phyloP scores from a whole-genome alignment of 2,329 filamentous ascomycete genomes.

The Hypoxylon sp. region DNA sequence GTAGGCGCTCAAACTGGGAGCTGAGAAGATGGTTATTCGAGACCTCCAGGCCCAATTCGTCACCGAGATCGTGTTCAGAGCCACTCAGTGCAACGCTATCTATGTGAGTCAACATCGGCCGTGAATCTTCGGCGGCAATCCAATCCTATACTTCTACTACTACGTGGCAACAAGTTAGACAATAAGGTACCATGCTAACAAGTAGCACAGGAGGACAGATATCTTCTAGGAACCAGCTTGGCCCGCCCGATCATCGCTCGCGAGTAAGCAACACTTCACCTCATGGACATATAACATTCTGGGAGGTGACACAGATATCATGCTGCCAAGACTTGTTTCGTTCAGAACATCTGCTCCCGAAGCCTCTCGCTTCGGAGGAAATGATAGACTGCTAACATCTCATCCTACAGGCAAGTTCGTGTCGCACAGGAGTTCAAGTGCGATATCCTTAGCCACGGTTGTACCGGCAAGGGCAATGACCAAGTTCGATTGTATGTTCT shows the following conservation, averaged over 20 bases:
- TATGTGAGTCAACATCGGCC: constrained; percentile 52
- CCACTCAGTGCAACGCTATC: constrained; percentile 75
- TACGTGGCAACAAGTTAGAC: neutral
- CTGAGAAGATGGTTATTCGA: constrained; percentile 67
- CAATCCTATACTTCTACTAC: neutral
- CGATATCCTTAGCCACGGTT: constrained; percentile 47
- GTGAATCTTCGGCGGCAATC: neutral
- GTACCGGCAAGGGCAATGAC: constrained; percentile 35
- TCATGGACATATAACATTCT: neutral
- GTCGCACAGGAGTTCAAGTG: constrained; percentile 50
- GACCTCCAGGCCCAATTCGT: constrained; percentile 80
- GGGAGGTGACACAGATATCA: neutral
- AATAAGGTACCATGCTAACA: neutral
- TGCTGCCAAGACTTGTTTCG: neutral
- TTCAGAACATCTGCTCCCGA: neutral
- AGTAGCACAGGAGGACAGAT: constrained; percentile 29
- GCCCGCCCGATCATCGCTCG: constrained; percentile 70
- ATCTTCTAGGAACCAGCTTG: constrained; percentile 63
- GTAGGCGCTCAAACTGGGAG: constrained; percentile 65
- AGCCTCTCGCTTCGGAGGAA: neutral
- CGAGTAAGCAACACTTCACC: constrained; percentile 54
- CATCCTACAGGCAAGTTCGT: constrained; percentile 36
- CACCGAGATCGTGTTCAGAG: constrained; percentile 80
- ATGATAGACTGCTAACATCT: neutral
- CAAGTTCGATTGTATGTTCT: constrained; percentile 16